Conservation (phyloP, 352 stramenopile species). For the Phytophthora ramorum region DNA sequence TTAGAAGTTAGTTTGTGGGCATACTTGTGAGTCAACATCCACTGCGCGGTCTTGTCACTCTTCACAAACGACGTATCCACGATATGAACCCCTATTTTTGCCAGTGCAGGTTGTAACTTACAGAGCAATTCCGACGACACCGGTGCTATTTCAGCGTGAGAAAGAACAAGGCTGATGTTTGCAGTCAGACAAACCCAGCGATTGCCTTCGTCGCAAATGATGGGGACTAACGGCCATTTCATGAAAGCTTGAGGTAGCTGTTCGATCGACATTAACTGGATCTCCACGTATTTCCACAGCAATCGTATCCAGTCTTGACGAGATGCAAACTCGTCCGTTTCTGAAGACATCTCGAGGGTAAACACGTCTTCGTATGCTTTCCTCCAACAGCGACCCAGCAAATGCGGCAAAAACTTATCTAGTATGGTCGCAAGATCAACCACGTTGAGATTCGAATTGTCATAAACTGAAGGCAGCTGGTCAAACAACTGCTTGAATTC, state of each 20-base stretch:
- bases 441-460: constrained; percentile 53
- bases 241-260: constrained; percentile 33
- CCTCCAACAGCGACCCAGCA: constrained; percentile 46
- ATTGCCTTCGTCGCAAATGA: constrained; percentile 29
- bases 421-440: constrained; percentile 42
- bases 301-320: constrained; percentile 54
- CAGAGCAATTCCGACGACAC: constrained; percentile 14
- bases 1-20: constrained; percentile 55
- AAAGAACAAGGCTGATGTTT: constrained; percentile 46
- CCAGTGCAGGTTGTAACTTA: constrained; percentile 39
- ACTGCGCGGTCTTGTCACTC: constrained; percentile 50
- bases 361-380: constrained; percentile 38
- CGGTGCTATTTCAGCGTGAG: constrained; percentile 19
- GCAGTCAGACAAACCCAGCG: constrained; percentile 45
- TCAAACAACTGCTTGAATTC: constrained; percentile 59
- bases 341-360: constrained; percentile 22
- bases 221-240: constrained; percentile 57
- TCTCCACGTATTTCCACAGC: constrained; percentile 63
- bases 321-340: constrained; percentile 13
- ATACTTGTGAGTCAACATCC: constrained; percentile 49
- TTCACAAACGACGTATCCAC: constrained; percentile 51
- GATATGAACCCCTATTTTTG: constrained; percentile 51
- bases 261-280: constrained; percentile 35
- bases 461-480: constrained; percentile 45
- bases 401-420: constrained; percentile 48